These are phyloP conservation scores for Xylaria curta DNA, from an alignment of 495 filamentous ascomycete genomes.

Conservation along the genomic window DNA sequence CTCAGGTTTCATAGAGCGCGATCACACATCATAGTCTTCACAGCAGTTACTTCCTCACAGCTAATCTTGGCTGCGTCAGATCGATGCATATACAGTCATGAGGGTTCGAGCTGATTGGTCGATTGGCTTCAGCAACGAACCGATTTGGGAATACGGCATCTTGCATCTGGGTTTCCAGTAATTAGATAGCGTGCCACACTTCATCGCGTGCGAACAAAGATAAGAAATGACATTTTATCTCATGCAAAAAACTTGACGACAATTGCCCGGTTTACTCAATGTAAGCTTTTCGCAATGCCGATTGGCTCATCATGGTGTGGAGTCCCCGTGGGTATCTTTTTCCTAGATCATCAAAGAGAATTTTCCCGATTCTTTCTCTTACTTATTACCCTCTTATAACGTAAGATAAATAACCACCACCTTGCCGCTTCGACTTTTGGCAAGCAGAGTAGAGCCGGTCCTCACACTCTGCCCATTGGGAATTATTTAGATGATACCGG, in stretches of 20 bases:
- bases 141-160: conserved; percentile 12
- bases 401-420: conserved; percentile 24
- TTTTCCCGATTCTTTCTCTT: conserved; percentile 9
- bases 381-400: conserved; percentile 30
- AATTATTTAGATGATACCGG: background rate
- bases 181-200: conserved; percentile 5
- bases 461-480: background rate
- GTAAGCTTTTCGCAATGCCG: background rate
- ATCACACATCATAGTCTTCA: background rate
- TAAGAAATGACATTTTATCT: conserved; percentile 9
- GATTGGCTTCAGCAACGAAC: background rate
- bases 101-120: background rate
- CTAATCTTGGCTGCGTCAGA: background rate
- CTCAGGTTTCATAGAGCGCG: background rate
- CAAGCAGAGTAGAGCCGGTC: conserved; percentile 15
- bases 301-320: conserved; percentile 16
- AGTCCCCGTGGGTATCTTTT: conserved; percentile 7
- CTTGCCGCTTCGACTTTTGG: background rate
- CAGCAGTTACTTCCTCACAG: background rate
- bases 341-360: conserved; percentile 2
- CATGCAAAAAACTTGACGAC: background rate
- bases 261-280: background rate
- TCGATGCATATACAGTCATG: background rate
- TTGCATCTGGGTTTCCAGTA: background rate
- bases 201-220: conserved; percentile 9